These are phyloP conservation scores for Colletotrichum sp. DNA, from an alignment of 2,329 filamentous ascomycete genomes.

Conservation along the genomic window DNA sequence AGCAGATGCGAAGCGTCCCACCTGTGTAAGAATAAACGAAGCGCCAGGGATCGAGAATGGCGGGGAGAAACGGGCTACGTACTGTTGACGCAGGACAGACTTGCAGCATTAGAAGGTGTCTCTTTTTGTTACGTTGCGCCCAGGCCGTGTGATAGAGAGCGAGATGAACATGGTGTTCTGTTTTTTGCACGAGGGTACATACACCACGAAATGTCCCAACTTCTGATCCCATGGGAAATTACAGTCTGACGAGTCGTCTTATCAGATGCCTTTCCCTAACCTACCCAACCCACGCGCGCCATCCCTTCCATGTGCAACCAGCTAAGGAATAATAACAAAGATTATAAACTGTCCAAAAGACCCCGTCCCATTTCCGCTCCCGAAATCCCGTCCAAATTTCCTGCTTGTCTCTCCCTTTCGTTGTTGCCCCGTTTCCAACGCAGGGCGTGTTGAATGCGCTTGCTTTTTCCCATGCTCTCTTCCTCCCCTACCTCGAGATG, in stretches of 20 bases:
- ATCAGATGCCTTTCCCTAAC: background rate
- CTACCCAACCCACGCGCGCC: background rate
- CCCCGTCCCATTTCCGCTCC: background rate
- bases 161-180: background rate
- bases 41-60: background rate
- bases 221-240: background rate
- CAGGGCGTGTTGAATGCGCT: background rate
- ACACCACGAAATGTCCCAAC: background rate
- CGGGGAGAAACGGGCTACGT: background rate
- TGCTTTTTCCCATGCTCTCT: background rate
- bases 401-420: background rate
- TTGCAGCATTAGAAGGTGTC: background rate
- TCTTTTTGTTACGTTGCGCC: background rate
- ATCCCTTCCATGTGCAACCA: background rate
- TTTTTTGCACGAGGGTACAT: background rate
- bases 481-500: background rate
- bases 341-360: background rate
- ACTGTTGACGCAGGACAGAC: background rate
- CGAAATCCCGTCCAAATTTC: background rate
- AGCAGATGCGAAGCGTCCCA: background rate
- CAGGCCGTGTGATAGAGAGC: background rate
- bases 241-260: background rate
- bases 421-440: background rate
- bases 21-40: constrained; percentile 1
- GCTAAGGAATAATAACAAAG: background rate